Conservation (phyloP, 495 filamentous ascomycete species). For the Tuber microsphaerosporum region DNA sequence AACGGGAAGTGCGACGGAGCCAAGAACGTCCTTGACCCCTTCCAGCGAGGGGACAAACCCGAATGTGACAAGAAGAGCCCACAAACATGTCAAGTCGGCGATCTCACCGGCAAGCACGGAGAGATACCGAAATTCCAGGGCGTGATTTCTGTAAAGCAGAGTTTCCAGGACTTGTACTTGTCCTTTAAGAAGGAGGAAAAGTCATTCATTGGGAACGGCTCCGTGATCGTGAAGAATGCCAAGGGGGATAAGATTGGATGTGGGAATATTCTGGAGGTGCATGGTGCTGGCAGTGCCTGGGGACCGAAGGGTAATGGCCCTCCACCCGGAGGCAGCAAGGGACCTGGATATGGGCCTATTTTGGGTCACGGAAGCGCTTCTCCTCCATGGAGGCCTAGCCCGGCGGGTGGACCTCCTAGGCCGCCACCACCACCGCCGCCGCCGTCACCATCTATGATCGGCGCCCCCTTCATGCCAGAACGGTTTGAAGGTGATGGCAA, state of each 20-base stretch:
- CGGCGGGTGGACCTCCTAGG: neutral
- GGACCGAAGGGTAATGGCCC: neutral
- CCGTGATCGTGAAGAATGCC: slow-evolving; percentile 51
- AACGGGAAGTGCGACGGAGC: neutral
- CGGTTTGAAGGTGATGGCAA: neutral
- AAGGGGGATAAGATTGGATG: slow-evolving; percentile 64
- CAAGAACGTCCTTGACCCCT: neutral
- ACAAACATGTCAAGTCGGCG: slow-evolving; percentile 17
- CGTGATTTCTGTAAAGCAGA: slow-evolving; percentile 16
- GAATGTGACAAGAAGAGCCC: slow-evolving; percentile 12
- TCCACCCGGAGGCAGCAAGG: neutral
- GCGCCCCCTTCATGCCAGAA: neutral
- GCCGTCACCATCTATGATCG: neutral
- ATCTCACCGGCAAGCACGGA: slow-evolving; percentile 17
- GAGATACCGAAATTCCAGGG: slow-evolving; percentile 10
- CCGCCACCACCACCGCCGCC: too few relatives aligned
- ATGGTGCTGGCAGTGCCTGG: neutral
- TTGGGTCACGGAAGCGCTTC: neutral
- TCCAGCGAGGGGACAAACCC: neutral
- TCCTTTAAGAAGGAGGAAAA: slow-evolving; percentile 51
- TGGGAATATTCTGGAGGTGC: slow-evolving; percentile 51
- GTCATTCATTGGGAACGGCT: slow-evolving; percentile 68
- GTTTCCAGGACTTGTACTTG: slow-evolving; percentile 60
- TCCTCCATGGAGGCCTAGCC: neutral
- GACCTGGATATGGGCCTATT: neutral